Conservation (phyloP, 257 asterid genomes). For the Solanum pinnatisectum region DNA sequence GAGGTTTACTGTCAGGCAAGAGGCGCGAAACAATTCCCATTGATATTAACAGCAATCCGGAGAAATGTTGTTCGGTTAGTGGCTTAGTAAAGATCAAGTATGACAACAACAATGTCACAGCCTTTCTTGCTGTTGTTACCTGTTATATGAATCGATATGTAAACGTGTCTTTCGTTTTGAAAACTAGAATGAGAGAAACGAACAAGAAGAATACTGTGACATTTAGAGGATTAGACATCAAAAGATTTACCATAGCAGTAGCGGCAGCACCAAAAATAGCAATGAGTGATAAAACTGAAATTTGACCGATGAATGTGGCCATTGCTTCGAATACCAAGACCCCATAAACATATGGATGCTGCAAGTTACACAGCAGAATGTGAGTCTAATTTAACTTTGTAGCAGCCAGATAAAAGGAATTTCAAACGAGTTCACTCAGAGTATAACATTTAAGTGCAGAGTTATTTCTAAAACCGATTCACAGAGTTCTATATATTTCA, state of each 20-base stretch:
- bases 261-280: conserved; percentile 88
- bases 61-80: conserved; percentile 66
- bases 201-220: not conserved
- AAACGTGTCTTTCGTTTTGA: not conserved
- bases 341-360: conserved; percentile 80
- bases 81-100: conserved; percentile 75
- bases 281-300: conserved; percentile 77
- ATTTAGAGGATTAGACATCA: not conserved
- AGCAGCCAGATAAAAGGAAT: not conserved
- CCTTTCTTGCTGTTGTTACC: conserved; percentile 89
- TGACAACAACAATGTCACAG: conserved; percentile 72
- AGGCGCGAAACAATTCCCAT: conserved; percentile 69
- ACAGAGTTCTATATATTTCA: not conserved
- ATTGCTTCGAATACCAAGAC: conserved; percentile 78
- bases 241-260: conserved; percentile 61
- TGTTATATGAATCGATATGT: conserved; percentile 8
- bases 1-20: conserved; percentile 48
- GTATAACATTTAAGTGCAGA: not conserved
- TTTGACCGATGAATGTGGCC: conserved; percentile 84
- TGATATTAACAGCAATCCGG: conserved; percentile 54
- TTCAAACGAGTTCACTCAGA: not conserved
- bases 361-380: conserved; percentile 8
- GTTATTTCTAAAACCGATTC: not conserved
- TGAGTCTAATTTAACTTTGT: not conserved
- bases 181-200: not conserved